Evolutionary conservation across 2,329 filamentous ascomycete genomes (phyloP), one percentile per base, ranked within the genome.

Genomic region (Neopestalotiopsis rosae): DNA sequence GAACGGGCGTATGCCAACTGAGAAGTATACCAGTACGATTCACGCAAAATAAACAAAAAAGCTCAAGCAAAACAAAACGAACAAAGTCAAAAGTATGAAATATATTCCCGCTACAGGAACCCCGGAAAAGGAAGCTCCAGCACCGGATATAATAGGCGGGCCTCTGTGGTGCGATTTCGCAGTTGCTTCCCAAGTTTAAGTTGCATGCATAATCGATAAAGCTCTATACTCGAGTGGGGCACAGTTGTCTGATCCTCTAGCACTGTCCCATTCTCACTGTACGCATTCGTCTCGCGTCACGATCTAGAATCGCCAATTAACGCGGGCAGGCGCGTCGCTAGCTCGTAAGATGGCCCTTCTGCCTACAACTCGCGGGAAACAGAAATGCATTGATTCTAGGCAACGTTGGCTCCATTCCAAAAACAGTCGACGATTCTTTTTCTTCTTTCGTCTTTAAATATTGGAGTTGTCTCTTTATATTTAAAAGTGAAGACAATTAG

Each of bases 251-350:
- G 20, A 28, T 24, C 9, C 7, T 4, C 13, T 1, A 2, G 5
- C 13, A 58, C 45, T 58, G 64, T 58, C n/a, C 13, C 12, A 1
- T 24, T 10, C 3, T 6, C 17, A 66, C 64, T 57, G 64, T 66
- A 66, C 64, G 64, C 30, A 57, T 66, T 28, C 20, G 14, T 45
- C 28, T 66, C 64, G 64, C 64, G 64, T 66, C 64, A 66, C 45
- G 52, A 52, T 28, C 20, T 10, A 10, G 24, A 45, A 52, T 17
- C 45, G 17, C 64, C 64, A 66, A 56, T 58, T 66, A 57, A 66
- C 63, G 49, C 63, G 63, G 45, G 63, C 32, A 66, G 49, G 42
- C 63, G 63, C 63, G 63, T 66, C 49, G 42, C 45, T 58, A 56
- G 49, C 49, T 66, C 12, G 32, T 14, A 62, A 40, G 63, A 14